Evolutionary conservation across 441 rosid genomes (phyloP), one percentile per base, ranked within the genome.

Genomic region (Erodium moschatum): DNA sequence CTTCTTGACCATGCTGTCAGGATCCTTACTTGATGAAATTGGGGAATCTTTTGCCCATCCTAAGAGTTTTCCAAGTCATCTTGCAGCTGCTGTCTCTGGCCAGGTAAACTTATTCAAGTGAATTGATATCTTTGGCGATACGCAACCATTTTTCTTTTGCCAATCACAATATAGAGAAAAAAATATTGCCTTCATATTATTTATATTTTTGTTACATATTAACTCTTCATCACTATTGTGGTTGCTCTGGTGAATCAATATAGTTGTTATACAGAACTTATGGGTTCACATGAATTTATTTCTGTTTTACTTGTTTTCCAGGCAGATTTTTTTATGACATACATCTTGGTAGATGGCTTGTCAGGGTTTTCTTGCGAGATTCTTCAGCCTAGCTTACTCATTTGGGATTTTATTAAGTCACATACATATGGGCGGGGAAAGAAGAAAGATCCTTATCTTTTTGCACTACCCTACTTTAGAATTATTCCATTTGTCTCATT

Each of bases 251-350:
- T 33, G 0, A 33, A 33, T 33, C 38, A 33, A 33, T 5, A 33
- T 33, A 33, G 27, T 24, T 24, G 38, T 33, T 33, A 3, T 33
- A 33, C 38, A 33, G 38, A 5, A 33, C 1, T 33, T 33, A 3
- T 33, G 4, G 38, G 38, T 33, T 33, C 5, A 33, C 38, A 33
- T 33, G 38, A 33, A 33, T 33, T 33, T 33, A 33, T 33, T 33
- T 33, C 38, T 33, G 4, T 33, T 33, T 3, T 33, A 33, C 38
- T 27, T 69, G 46, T 42, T 29, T 73, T 83, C 21, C 85, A 92
- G 97, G 96, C 84, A 69, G 96, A 88, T 76, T 93, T 90, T 77
- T 90, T 93, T 38, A 78, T 85, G 75, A 90, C 98, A 75, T 90
- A 90, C 84, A 85, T 91, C 76, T 78, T 93, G 66, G 84, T 91